Conservation (phyloP, 2,329 filamentous ascomycete genomes). For the Colletotrichum liaoningense region DNA sequence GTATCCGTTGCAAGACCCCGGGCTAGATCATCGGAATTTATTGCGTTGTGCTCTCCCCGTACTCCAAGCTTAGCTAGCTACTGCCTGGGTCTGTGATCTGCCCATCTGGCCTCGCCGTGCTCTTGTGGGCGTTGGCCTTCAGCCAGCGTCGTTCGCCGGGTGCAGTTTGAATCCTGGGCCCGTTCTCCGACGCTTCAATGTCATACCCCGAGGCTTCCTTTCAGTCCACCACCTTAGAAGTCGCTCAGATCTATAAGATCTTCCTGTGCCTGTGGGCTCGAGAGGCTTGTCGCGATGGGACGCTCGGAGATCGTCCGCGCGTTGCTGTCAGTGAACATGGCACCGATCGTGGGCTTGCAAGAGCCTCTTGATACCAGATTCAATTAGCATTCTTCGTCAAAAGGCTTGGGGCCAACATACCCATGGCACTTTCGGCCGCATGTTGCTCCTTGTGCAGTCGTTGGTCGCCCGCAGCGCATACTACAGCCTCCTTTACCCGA, state of each 20-base stretch:
- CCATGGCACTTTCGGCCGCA: background rate
- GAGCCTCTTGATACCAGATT: background rate
- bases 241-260: background rate
- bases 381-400: background rate
- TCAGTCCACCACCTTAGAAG: too few species aligned
- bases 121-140: background rate
- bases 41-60: background rate
- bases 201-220: background rate
- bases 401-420: background rate
- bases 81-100: background rate
- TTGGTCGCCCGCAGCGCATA: background rate
- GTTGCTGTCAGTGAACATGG: background rate
- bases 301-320: background rate
- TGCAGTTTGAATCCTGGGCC: background rate
- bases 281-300: background rate
- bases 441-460: background rate
- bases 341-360: background rate
- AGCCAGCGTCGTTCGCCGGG: background rate
- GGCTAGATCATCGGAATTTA: background rate
- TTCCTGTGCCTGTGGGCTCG: background rate
- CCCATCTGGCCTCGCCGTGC: background rate
- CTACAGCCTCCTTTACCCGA: background rate
- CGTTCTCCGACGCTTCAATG: background rate
- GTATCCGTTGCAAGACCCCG: background rate
- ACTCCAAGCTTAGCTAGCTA: background rate